Percentiles rank a stretch among this genome's conserved stretches.
These are phyloP conservation scores for Solanum acaule DNA, from an alignment of 257 asterid species.

Conservation along the genomic window DNA sequence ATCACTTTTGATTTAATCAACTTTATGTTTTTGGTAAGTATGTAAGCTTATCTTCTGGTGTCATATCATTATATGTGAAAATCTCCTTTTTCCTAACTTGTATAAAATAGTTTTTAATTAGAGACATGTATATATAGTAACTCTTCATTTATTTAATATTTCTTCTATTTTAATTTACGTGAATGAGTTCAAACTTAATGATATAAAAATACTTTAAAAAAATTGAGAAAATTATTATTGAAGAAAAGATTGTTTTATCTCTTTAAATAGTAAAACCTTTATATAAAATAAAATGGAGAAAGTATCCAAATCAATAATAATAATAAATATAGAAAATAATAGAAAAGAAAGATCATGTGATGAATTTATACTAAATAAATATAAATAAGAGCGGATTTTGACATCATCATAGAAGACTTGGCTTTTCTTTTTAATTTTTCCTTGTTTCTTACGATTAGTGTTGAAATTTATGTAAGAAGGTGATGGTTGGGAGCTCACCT, in stretches of 20 bases:
- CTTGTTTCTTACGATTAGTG: not conserved
- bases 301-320: not conserved
- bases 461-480: not conserved
- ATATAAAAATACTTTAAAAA: not conserved
- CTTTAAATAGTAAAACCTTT: not conserved
- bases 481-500: not conserved
- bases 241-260: not conserved
- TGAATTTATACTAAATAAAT: not conserved
- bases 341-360: not conserved
- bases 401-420: not conserved
- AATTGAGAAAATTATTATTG: not conserved
- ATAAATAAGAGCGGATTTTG: not conserved
- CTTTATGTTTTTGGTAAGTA: not conserved
- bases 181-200: not conserved
- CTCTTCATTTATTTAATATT: not conserved
- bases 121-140: not conserved
- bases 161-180: not conserved
- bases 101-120: not conserved
- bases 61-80: not conserved
- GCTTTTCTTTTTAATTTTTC: not conserved
- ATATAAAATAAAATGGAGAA: not conserved
- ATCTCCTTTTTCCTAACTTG: not conserved
- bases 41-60: not conserved
- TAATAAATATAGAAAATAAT: not conserved
- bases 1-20: not conserved